Evolutionary conservation across 2,329 filamentous ascomycete species (phyloP).

Genomic region (Pseudopithomyces chartarum): DNA sequence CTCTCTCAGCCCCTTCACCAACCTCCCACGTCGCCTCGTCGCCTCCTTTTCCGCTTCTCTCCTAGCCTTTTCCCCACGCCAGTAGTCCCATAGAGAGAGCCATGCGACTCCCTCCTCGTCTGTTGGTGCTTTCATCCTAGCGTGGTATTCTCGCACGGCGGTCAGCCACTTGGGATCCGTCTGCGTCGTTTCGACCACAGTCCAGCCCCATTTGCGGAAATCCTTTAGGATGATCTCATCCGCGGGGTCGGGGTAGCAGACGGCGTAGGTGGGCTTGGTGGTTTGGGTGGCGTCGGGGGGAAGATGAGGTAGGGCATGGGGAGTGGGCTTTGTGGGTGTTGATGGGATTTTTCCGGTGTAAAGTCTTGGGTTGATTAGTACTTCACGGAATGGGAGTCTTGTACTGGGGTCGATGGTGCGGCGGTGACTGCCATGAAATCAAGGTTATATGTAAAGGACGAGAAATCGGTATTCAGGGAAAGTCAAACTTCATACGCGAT

Average conservation of each 20-base stretch:
- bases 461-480: too few relatives aligned
- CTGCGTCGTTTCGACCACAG: neutral
- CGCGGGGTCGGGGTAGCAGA: neutral
- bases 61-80: neutral
- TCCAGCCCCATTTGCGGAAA: slow-evolving; percentile 9
- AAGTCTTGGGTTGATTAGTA: too few relatives aligned
- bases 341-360: too few relatives aligned
- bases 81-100: neutral
- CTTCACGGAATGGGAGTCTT: too few relatives aligned
- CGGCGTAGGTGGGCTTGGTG: neutral
- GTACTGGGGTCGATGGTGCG: too few relatives aligned
- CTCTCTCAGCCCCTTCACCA: neutral
- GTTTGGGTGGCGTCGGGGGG: neutral
- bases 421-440: too few relatives aligned
- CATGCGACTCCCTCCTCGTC: neutral
- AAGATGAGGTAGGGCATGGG: slow-evolving; percentile 8
- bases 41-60: neutral
- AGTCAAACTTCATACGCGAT: too few relatives aligned
- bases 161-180: neutral
- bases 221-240: slow-evolving; percentile 9
- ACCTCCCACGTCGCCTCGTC: neutral
- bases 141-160: neutral
- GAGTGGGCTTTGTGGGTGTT: neutral
- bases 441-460: too few relatives aligned
- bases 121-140: neutral